Conservation (phyloP, 768 basidiomycete genomes). For the Tylopilus rubrobrunneus region DNA sequence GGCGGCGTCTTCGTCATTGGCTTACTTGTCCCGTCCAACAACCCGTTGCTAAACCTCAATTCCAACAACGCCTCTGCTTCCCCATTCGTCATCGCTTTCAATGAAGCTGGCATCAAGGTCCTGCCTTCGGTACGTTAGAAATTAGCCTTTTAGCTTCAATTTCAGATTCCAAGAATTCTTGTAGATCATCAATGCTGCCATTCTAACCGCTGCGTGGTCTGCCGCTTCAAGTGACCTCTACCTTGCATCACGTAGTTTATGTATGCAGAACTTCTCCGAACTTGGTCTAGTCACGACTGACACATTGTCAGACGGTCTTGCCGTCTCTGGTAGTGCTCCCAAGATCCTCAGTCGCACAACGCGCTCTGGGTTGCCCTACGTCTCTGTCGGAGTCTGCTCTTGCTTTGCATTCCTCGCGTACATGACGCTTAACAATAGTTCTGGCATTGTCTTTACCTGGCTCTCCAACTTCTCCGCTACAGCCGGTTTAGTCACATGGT, state of each 20-base stretch:
- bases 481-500: slow-evolving; percentile 42
- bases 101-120: slow-evolving; percentile 54
- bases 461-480: slow-evolving; percentile 35
- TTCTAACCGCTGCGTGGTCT: slow-evolving; percentile 45
- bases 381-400: slow-evolving; percentile 31
- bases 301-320: slow-evolving; percentile 46
- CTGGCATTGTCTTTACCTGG: slow-evolving; percentile 43
- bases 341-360: slow-evolving; percentile 43
- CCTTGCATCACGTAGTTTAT: slow-evolving; percentile 36
- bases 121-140: slow-evolving; percentile 40
- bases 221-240: slow-evolving; percentile 40
- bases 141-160: background rate
- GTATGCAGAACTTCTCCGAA: slow-evolving; percentile 13
- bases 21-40: slow-evolving; percentile 46
- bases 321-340: slow-evolving; percentile 51
- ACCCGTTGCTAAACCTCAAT: slow-evolving; percentile 37
- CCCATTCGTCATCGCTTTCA: slow-evolving; percentile 58
- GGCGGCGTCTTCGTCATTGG: slow-evolving; percentile 45
- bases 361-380: slow-evolving; percentile 42
- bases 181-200: slow-evolving; percentile 36
- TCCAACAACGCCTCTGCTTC: slow-evolving; percentile 41
- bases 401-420: slow-evolving; percentile 37
- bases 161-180: background rate
- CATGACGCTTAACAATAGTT: slow-evolving; percentile 36
- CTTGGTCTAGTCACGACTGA: background rate